A percentile compares a stretch with the other conserved stretches of the same genome.
Evolutionary conservation across 2,329 filamentous ascomycete genomes (phyloP).

Genomic region (Plectosphaerella cucumerina): DNA sequence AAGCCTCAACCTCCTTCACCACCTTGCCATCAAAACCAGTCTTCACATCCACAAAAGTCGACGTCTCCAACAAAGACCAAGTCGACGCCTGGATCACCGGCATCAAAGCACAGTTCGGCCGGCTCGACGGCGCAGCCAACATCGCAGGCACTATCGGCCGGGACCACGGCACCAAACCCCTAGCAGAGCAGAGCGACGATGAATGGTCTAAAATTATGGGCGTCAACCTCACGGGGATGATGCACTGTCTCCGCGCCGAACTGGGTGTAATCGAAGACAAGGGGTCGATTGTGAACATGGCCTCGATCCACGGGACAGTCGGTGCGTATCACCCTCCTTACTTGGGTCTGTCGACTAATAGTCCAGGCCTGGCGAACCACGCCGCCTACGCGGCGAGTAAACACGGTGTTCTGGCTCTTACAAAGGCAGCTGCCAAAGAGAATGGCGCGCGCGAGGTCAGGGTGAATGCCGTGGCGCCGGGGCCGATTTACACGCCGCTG

Average conservation of each 20-base stretch:
- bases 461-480: constrained; percentile 38
- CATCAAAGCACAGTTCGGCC: constrained; percentile 34
- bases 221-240: constrained; percentile 33
- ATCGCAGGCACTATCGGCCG: constrained; percentile 42
- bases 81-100: constrained; percentile 38
- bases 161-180: constrained; percentile 31
- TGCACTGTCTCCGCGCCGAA: constrained; percentile 34
- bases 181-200: constrained; percentile 39
- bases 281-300: constrained; percentile 47
- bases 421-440: constrained; percentile 29
- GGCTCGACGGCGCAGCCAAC: constrained; percentile 41
- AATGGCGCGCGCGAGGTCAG: constrained; percentile 35
- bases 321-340: not conserved
- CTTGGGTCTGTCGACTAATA: constrained; percentile 19
- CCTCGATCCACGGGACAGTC: constrained; percentile 35
- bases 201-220: constrained; percentile 32
- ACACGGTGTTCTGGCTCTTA: constrained; percentile 28
- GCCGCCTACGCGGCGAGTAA: constrained; percentile 31
- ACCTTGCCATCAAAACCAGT: constrained; percentile 11
- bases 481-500: constrained; percentile 45
- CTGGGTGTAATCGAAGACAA: constrained; percentile 32
- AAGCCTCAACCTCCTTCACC: constrained; percentile 24
- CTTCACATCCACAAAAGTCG: constrained; percentile 29
- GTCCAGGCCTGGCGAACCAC: constrained; percentile 20
- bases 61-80: constrained; percentile 32